A percentile compares a stretch with the other conserved stretches of the same genome.
These are phyloP conservation scores for Ustilago cynodontis DNA, from an alignment of 1,284 basidiomycete genomes.

Conservation along the genomic window DNA sequence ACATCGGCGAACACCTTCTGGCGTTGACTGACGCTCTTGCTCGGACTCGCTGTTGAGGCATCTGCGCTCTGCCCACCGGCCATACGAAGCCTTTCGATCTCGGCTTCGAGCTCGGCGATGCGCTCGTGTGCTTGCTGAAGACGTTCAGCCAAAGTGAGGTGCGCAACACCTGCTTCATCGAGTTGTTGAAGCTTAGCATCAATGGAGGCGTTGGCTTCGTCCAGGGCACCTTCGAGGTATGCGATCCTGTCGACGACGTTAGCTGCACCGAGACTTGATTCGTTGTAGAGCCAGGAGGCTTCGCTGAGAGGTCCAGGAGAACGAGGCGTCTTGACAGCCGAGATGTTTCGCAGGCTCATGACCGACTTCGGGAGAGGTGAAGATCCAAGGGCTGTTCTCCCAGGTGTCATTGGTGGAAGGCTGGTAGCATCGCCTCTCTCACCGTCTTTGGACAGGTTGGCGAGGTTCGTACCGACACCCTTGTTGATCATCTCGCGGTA, in stretches of 20 bases:
- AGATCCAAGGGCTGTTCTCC: conserved; percentile 13
- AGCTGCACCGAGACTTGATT: conserved; percentile 56
- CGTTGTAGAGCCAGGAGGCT: conserved; percentile 55
- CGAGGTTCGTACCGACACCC: conserved; percentile 42
- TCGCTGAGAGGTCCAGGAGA: conserved; percentile 50
- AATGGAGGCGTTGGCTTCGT: conserved; percentile 54
- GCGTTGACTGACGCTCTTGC: conserved; percentile 38
- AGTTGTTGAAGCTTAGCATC: conserved; percentile 59
- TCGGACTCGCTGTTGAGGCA: conserved; percentile 22
- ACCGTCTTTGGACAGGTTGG: conserved; percentile 27
- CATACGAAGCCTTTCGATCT: conserved; percentile 38
- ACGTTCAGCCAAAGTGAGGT: conserved; percentile 47
- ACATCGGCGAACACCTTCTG: conserved; percentile 48
- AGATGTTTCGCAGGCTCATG: conserved; percentile 45
- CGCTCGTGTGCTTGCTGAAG: conserved; percentile 43
- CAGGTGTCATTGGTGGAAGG: conserved; percentile 28
- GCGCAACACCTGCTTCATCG: conserved; percentile 46
- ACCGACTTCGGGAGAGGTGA: conserved; percentile 51
- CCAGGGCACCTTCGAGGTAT: conserved; percentile 51
- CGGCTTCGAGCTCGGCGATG: conserved; percentile 53
- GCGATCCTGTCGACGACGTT: conserved; percentile 45
- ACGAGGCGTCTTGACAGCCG: conserved; percentile 45
- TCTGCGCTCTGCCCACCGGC: conserved; percentile 23
- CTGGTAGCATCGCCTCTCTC: conserved; percentile 10
- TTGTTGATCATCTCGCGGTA: conserved; percentile 54